Conservation (phyloP, 306 rosid genomes). For the Alnus glutinosa region DNA sequence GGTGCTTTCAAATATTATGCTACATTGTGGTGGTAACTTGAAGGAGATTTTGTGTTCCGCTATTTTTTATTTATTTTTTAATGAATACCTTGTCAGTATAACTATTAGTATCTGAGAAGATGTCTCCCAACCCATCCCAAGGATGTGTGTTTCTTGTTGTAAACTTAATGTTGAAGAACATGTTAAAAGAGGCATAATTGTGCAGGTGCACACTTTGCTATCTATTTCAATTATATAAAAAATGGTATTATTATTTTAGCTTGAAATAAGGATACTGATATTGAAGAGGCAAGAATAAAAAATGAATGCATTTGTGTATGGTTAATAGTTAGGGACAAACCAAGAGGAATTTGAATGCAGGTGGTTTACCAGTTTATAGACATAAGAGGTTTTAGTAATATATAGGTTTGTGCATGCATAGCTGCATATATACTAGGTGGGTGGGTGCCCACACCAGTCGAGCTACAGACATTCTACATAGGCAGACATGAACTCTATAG, state of each 20-base stretch:
- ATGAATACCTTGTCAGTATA: not conserved
- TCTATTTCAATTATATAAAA: not conserved
- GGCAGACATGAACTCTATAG: not conserved
- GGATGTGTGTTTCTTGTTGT: not conserved
- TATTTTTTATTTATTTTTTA: not conserved
- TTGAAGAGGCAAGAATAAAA: not conserved
- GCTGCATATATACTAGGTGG: not conserved
- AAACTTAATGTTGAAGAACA: not conserved
- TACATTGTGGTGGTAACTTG: not conserved
- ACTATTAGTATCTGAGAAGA: not conserved
- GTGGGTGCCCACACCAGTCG: not conserved
- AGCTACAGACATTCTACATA: not conserved
- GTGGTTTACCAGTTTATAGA: not conserved
- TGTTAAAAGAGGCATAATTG: slow-evolving; percentile 18
- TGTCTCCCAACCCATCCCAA: not conserved
- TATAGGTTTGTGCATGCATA: not conserved
- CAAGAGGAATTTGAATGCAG: slow-evolving; percentile 2
- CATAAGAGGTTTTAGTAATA: no score
- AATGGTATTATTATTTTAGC: not conserved
- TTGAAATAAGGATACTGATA: not conserved
- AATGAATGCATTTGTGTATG: not conserved
- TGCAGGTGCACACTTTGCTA: not conserved
- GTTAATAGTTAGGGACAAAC: not conserved
- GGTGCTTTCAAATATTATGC: not conserved
- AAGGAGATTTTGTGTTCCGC: not conserved